Evolutionary conservation across 1,284 basidiomycete species (phyloP).

Genomic region (Sanghuangporus weigelae): DNA sequence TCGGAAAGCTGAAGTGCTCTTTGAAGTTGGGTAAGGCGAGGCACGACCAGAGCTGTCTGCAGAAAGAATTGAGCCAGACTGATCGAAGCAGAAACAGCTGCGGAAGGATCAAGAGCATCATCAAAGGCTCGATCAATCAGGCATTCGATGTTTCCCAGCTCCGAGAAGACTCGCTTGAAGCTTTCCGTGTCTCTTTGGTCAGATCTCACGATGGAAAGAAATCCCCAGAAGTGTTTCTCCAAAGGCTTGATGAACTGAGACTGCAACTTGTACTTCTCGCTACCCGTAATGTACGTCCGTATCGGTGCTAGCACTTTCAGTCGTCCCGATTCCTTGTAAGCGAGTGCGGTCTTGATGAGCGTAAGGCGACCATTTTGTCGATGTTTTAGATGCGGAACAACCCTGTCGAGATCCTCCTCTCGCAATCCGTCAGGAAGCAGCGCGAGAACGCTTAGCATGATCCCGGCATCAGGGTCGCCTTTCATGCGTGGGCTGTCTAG

Average conservation of each 20-base stretch:
- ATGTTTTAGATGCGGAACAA: neutral
- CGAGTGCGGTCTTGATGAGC: constrained; percentile 5
- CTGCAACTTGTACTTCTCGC: neutral
- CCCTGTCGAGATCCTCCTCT: neutral
- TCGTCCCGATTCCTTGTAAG: constrained; percentile 2
- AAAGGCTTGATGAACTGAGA: neutral
- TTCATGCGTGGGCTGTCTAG: constrained; percentile 10
- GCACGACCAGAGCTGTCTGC: neutral
- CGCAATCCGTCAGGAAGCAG: constrained; percentile 16
- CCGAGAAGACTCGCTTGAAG: neutral
- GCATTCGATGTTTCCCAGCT: constrained; percentile 9
- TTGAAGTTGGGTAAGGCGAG: neutral
- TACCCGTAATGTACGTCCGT: neutral
- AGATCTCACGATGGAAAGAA: neutral
- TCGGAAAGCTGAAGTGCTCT: neutral
- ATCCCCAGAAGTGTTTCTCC: constrained; percentile 3
- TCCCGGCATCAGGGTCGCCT: neutral
- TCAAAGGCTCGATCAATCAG: constrained; percentile 4
- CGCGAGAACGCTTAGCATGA: constrained; percentile 7
- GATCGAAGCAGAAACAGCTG: neutral
- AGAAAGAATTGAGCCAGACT: neutral
- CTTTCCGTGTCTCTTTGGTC: neutral
- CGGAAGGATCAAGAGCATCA: neutral
- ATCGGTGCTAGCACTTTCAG: constrained; percentile 12
- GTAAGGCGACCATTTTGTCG: neutral